Evolutionary conservation across 331 rosid genomes (phyloP).

Genomic region (Pyrus hybrid): DNA sequence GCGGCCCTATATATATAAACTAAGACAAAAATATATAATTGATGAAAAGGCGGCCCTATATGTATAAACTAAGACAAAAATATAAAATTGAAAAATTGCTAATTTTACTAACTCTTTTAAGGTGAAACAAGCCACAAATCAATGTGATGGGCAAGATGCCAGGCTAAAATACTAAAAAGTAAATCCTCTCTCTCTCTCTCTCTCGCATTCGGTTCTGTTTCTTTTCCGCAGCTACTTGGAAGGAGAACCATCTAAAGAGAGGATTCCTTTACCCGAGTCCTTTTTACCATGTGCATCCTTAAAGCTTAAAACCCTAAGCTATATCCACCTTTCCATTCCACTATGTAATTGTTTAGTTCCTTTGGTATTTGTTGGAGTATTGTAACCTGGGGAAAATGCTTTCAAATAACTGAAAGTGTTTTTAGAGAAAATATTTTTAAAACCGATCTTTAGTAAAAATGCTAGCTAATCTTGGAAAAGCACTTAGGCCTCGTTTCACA

Average conservation of each 20-base stretch:
- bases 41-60: neutral
- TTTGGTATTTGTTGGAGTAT: neutral
- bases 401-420: no score
- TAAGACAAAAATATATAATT: neutral
- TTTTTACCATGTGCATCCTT: conserved; percentile 2
- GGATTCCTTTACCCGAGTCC: neutral
- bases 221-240: neutral
- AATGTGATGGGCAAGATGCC: neutral
- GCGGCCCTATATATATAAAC: neutral
- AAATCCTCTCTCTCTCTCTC: neutral
- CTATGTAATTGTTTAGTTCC: neutral
- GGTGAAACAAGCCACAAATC: neutral
- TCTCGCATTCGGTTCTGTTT: neutral
- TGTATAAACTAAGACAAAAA: neutral
- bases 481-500: no score
- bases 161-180: neutral
- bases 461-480: no score
- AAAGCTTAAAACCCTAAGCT: neutral
- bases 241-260: neutral
- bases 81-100: neutral
- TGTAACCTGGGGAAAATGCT: neutral
- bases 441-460: no score
- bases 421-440: no score
- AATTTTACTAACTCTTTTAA: neutral
- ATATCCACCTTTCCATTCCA: neutral